Evolutionary conservation across 345 rosid genomes (phyloP).

Genomic region (Barbarea vulgaris): DNA sequence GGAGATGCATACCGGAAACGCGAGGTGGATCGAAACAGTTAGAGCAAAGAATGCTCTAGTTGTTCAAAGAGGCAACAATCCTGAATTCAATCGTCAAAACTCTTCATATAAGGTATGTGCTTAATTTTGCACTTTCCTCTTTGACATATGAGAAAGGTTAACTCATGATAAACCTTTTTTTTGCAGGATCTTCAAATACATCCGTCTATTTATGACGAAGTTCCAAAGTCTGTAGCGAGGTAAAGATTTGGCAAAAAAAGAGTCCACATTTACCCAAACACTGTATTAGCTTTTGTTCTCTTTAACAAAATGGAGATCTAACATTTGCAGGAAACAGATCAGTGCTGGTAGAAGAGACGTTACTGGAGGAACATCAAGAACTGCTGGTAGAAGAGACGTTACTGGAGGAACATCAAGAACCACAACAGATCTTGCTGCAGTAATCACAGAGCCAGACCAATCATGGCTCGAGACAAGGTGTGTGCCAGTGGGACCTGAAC

Average conservation of each 20-base stretch:
- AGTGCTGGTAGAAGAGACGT: background rate
- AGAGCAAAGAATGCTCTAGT: constrained; percentile 55
- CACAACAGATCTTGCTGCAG: background rate
- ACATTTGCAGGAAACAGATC: constrained; percentile 1
- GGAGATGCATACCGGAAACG: constrained; percentile 44
- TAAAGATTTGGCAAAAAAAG: constrained; percentile 41
- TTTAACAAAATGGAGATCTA: constrained; percentile 28
- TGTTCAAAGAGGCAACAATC: constrained; percentile 35
- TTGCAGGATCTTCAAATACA: constrained; percentile 62
- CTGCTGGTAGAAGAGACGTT: background rate
- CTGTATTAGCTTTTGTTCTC: constrained; percentile 36
- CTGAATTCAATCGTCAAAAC: constrained; percentile 15
- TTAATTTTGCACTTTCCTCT: constrained; percentile 11
- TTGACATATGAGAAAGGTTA: constrained; percentile 2
- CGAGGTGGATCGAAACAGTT: constrained; percentile 51
- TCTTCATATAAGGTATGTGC: constrained; percentile 36
- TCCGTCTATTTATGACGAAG: constrained; percentile 60
- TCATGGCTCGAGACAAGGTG: constrained; percentile 28
- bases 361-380: constrained; percentile 15
- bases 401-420: constrained; percentile 15
- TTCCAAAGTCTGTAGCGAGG: constrained; percentile 41
- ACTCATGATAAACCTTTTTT: constrained; percentile 21
- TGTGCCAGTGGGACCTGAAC: constrained; percentile 53
- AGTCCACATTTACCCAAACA: constrained; percentile 29
- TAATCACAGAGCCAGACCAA: constrained; percentile 12